Evolutionary conservation across 441 rosid genomes (phyloP).

Genomic region (Mallotus repandus): DNA sequence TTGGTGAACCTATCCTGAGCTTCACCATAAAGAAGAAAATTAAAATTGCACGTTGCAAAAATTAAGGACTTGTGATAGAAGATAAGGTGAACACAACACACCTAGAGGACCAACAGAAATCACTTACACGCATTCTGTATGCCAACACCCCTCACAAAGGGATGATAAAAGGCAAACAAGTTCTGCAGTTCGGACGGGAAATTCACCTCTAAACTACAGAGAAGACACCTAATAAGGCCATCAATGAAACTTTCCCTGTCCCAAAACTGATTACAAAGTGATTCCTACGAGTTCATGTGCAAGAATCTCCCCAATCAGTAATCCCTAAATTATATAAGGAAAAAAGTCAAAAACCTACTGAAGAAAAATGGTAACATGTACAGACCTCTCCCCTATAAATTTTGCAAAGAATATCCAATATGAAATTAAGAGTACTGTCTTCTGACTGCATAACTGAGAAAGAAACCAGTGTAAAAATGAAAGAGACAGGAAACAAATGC

Average conservation of each 20-base stretch:
- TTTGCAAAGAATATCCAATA: constrained; percentile 86
- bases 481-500: not conserved
- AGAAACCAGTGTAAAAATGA: constrained; percentile 21
- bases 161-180: constrained; percentile 78
- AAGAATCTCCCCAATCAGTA: constrained; percentile 29
- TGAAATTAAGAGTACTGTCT: constrained; percentile 61
- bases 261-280: constrained; percentile 98
- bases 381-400: constrained; percentile 92
- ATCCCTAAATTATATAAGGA: constrained; percentile 7
- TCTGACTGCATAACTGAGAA: constrained; percentile 59
- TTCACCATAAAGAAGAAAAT: not conserved
- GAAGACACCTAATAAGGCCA: constrained; percentile 96
- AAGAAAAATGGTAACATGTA: constrained; percentile 24
- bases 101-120: constrained; percentile 3
- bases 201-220: constrained; percentile 86
- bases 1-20: constrained; percentile 58
- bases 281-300: constrained; percentile 57
- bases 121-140: constrained; percentile 97
- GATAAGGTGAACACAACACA: not conserved
- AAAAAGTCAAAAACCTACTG: constrained; percentile 18
- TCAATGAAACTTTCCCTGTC: constrained; percentile 89
- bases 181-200: constrained; percentile 75
- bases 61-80: constrained; percentile 12
- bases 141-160: constrained; percentile 97
- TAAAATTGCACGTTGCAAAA: not conserved